Evolutionary conservation across 441 rosid genomes (phyloP).

Genomic region (Eruca vesicaria): DNA sequence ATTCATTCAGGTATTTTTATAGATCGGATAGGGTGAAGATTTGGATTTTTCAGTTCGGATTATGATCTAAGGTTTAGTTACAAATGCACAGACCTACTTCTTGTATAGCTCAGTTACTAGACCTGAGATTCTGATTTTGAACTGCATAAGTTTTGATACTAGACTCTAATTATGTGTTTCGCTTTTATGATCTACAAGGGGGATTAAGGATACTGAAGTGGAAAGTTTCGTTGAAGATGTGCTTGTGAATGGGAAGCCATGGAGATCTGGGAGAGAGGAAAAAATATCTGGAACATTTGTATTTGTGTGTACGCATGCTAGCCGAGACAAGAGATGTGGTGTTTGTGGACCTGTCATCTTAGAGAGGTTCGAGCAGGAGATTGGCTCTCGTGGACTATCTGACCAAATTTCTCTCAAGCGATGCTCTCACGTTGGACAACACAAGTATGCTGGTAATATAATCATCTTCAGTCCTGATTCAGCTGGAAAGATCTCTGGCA

Average conservation of each 20-base stretch:
- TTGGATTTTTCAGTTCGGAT: neutral
- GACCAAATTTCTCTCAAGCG: constrained; percentile 64
- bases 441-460: constrained; percentile 92
- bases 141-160: neutral
- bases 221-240: constrained; percentile 79
- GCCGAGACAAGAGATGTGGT: constrained; percentile 92
- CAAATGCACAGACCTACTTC: neutral
- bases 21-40: neutral
- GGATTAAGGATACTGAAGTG: constrained; percentile 61
- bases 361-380: constrained; percentile 60
- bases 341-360: constrained; percentile 89
- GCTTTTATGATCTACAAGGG: constrained; percentile 32
- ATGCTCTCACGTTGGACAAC: constrained; percentile 94
- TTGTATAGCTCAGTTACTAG: neutral
- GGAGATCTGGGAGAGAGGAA: constrained; percentile 64
- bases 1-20: neutral
- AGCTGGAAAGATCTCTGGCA: constrained; percentile 63
- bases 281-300: constrained; percentile 58
- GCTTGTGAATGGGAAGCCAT: constrained; percentile 75
- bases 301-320: constrained; percentile 90
- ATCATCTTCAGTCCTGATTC: constrained; percentile 66
- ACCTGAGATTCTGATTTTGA: neutral
- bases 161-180: neutral
- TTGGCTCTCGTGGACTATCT: constrained; percentile 58
- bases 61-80: neutral